A percentile compares a stretch with the other conserved stretches of the same genome.
These are phyloP conservation scores for Durio zibethinus DNA, from an alignment of 345 rosid species.

Conservation along the genomic window DNA sequence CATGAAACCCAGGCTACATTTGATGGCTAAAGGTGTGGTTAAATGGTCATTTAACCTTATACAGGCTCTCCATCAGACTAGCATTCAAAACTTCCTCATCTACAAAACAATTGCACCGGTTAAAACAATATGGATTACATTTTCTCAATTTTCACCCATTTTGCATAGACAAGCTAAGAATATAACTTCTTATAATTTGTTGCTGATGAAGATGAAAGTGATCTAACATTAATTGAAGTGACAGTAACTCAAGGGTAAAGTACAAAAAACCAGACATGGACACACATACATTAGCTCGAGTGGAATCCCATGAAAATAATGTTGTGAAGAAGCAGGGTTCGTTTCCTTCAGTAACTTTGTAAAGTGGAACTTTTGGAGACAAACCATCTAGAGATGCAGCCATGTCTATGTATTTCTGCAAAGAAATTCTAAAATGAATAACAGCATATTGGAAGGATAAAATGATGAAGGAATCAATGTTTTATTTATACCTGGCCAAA, in stretches of 20 bases:
- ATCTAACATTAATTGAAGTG: constrained; percentile 1
- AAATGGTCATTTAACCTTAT: constrained; percentile 2
- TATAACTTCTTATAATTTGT: neutral
- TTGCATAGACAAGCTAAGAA: neutral
- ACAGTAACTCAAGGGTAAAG: constrained; percentile 6
- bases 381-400: constrained; percentile 83
- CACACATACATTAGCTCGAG: constrained; percentile 69
- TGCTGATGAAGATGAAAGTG: neutral
- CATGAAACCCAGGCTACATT: neutral
- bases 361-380: constrained; percentile 78
- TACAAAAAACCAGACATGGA: constrained; percentile 8
- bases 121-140: neutral
- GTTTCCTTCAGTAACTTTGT: constrained; percentile 90
- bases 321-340: constrained; percentile 93
- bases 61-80: constrained; percentile 1
- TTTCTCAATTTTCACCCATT: neutral
- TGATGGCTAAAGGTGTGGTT: neutral
- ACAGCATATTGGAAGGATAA: constrained; percentile 5
- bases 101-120: neutral
- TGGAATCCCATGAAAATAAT: constrained; percentile 83
- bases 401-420: constrained; percentile 77
- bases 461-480: neutral
- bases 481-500: constrained; percentile 77
- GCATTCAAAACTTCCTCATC: neutral
- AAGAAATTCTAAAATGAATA: constrained; percentile 25